These are phyloP conservation scores for Cladorrhinum sp. DNA, from an alignment of 2,329 filamentous ascomycete genomes.

Conservation along the genomic window DNA sequence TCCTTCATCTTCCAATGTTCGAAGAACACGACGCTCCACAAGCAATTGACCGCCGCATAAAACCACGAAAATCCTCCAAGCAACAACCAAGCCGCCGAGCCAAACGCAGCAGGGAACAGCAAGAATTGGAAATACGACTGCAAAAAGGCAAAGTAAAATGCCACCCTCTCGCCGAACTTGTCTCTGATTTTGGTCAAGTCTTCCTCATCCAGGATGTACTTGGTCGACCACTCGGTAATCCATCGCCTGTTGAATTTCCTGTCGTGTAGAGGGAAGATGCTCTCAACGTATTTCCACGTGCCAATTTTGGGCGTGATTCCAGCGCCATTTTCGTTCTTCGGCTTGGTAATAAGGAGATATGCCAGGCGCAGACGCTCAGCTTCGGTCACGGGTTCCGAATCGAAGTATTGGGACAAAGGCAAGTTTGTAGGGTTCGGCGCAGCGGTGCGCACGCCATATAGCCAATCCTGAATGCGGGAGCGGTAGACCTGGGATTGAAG, in stretches of 20 bases:
- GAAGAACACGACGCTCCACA: conserved; percentile 89
- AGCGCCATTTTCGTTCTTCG: conserved; percentile 71
- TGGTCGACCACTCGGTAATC: conserved; percentile 71
- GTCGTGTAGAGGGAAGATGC: conserved; percentile 78
- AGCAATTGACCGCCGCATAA: conserved; percentile 72
- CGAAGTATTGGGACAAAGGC: conserved; percentile 50
- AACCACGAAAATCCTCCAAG: conserved; percentile 79
- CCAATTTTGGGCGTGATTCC: conserved; percentile 68
- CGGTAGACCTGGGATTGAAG: conserved; percentile 80
- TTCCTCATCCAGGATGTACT: conserved; percentile 61
- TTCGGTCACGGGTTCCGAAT: conserved; percentile 72
- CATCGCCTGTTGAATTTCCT: conserved; percentile 70
- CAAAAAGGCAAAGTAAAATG: conserved; percentile 93
- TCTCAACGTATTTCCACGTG: conserved; percentile 69
- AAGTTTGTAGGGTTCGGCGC: conserved; percentile 57
- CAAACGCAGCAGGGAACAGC: conserved; percentile 75
- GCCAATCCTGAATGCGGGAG: conserved; percentile 87
- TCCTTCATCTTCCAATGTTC: conserved; percentile 97
- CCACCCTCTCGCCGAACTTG: conserved; percentile 78
- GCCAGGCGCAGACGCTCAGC: conserved; percentile 85
- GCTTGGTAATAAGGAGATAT: conserved; percentile 77
- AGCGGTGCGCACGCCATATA: conserved; percentile 77
- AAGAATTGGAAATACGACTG: conserved; percentile 87
- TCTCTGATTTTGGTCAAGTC: conserved; percentile 74
- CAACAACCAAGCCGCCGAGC: conserved; percentile 74